phyloP scores from a whole-genome alignment of 2,329 filamentous ascomycete species.

The Venturia pyrina region DNA sequence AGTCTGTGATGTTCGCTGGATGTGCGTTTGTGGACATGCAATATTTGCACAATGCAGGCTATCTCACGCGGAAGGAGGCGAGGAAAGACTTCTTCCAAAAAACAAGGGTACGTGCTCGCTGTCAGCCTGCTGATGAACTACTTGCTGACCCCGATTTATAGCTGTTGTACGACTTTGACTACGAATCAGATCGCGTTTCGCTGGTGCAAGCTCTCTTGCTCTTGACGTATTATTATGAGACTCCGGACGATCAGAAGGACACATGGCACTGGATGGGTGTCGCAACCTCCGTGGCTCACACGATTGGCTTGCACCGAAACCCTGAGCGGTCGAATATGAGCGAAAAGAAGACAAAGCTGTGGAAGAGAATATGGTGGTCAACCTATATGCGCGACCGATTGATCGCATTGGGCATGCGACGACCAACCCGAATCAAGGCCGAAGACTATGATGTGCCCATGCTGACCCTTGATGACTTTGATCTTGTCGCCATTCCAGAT shows the following conservation, averaged over 20 bases:
- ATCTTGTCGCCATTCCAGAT: slow-evolving; percentile 58
- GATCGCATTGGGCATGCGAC: slow-evolving; percentile 85
- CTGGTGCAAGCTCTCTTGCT: slow-evolving; percentile 80
- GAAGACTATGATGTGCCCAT: slow-evolving; percentile 92
- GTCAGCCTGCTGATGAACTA: not conserved
- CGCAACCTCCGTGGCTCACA: slow-evolving; percentile 83
- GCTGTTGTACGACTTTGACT: slow-evolving; percentile 91
- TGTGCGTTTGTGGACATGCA: slow-evolving; percentile 80
- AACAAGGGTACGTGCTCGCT: slow-evolving; percentile 55
- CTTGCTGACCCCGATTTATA: slow-evolving; percentile 23
- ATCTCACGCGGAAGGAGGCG: slow-evolving; percentile 65
- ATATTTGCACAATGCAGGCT: slow-evolving; percentile 66
- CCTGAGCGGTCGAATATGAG: slow-evolving; percentile 70
- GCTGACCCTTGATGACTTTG: slow-evolving; percentile 76
- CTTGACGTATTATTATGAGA: slow-evolving; percentile 98
- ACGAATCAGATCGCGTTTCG: slow-evolving; percentile 79
- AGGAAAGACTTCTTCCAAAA: slow-evolving; percentile 83
- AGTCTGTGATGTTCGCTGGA: slow-evolving; percentile 89
- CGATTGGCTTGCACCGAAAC: slow-evolving; percentile 84
- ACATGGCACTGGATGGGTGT: slow-evolving; percentile 99
- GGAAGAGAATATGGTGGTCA: slow-evolving; percentile 97
- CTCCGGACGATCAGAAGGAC: slow-evolving; percentile 91
- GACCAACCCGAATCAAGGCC: slow-evolving; percentile 84
- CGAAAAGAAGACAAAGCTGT: slow-evolving; percentile 63
- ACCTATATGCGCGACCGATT: slow-evolving; percentile 92